These are phyloP conservation scores for Aspergillus vadensis DNA, from an alignment of 2,329 filamentous ascomycete species.

Conservation along the genomic window DNA sequence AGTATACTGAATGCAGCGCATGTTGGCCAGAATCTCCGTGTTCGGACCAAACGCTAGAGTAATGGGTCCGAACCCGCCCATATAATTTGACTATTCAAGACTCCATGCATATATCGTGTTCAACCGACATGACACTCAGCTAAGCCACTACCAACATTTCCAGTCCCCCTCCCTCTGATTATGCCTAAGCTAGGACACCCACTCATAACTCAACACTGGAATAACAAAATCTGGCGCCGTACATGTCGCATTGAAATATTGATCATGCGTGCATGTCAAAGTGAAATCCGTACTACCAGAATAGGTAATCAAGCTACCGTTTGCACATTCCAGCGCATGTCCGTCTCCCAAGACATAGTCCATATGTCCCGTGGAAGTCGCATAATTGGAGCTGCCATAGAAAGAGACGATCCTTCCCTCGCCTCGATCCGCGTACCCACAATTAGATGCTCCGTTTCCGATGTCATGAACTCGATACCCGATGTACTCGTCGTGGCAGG, in stretches of 20 bases:
- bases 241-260: conserved; percentile 32
- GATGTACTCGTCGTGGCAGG: conserved; percentile 32
- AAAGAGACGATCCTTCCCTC: conserved; percentile 30
- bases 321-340: conserved; percentile 29
- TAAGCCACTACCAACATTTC: neutral
- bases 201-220: conserved; percentile 29
- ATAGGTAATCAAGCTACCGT: conserved; percentile 32
- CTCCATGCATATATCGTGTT: too few relatives aligned
- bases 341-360: conserved; percentile 30
- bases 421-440: conserved; percentile 30
- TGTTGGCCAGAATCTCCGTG: too few relatives aligned
- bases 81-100: neutral
- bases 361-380: conserved; percentile 20
- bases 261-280: conserved; percentile 28
- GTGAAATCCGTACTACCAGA: conserved; percentile 28
- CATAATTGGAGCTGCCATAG: conserved; percentile 28
- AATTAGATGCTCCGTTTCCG: conserved; percentile 29
- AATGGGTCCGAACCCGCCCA: too few relatives aligned
- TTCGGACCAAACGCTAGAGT: too few relatives aligned
- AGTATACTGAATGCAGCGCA: too few relatives aligned
- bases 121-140: too few relatives aligned
- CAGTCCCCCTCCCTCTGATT: neutral
- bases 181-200: conserved; percentile 17
- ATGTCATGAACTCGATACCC: conserved; percentile 35
- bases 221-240: conserved; percentile 28